Base-by-base conservation (phyloP, 257 asterid species). In the Plantago ovata region DNA sequence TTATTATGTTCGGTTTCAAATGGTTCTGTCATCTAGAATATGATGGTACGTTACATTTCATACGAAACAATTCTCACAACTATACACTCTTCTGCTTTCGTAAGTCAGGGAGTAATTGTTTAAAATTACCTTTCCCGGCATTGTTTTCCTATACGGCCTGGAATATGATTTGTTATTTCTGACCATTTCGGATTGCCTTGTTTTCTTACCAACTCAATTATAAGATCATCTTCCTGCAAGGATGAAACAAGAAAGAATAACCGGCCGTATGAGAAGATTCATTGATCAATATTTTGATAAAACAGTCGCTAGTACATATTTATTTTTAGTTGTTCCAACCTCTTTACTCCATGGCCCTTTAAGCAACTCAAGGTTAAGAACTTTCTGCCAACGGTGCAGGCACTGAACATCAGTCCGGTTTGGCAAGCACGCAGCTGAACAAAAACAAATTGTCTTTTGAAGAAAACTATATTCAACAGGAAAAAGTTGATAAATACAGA, bases 361-460 rank as follows among this genome's bases (percentile, higher is more conserved):
- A 58, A 73, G 67, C 20, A 80, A 72, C 3, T 68, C 61, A 2
- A 87, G 91, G 24, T 75, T 47, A n/a, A 80, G 66, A 72, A 83
- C 91, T 42, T 83, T 80, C 62, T 71, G 79, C 84, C 83, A 83
- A 1, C 87, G 84, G 51, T 83, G 86, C 71, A 77, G 61, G 69
- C 91, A 83, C 45, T 75, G 91, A 3, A 74, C 79, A 19, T 77
- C 81, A 23, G 83, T 68, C 72, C 85, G 79, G 59, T 72, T 74
- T 33, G 81, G 74, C 28, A 83, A 73, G 52, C 71, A 61, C 9
- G 61, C 58, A 7, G 84, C 90, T 82, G 76, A 64, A 75, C 56
- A 50, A 28, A 53, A 58, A 39, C 24, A 56, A 19, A 13, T 10
- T 8, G 1, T 21, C n/a, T 2, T 28, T 28, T 1, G 36, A 28